These are phyloP conservation scores for Colletotrichum theobromicola DNA, from an alignment of 2,329 filamentous ascomycete species.

Conservation along the genomic window DNA sequence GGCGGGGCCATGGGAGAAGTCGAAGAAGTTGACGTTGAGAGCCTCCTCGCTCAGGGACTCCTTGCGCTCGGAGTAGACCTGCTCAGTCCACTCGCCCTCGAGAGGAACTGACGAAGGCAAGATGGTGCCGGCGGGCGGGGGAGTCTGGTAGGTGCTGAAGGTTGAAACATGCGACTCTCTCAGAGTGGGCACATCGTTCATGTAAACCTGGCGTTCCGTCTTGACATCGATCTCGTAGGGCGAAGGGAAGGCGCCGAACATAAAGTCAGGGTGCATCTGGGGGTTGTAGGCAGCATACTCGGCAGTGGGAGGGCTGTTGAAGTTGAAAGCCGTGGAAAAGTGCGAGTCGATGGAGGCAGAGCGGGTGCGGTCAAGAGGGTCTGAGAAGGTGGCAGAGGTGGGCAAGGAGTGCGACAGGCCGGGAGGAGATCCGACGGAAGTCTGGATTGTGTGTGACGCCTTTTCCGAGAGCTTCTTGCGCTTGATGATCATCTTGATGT, in stretches of 20 bases:
- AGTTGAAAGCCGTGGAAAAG: slow-evolving; percentile 74
- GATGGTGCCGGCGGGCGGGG: slow-evolving; percentile 72
- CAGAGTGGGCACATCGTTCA: slow-evolving; percentile 87
- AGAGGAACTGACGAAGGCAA: slow-evolving; percentile 64
- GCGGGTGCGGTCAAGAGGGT: slow-evolving; percentile 74
- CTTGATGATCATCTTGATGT: slow-evolving; percentile 98
- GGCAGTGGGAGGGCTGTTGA: slow-evolving; percentile 64
- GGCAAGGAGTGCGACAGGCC: slow-evolving; percentile 82
- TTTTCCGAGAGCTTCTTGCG: slow-evolving; percentile 94
- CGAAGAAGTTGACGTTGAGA: slow-evolving; percentile 81
- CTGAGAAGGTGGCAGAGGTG: slow-evolving; percentile 80
- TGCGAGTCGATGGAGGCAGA: slow-evolving; percentile 84
- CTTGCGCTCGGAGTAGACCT: slow-evolving; percentile 69
- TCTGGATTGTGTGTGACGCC: slow-evolving; percentile 62
- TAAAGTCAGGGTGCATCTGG: slow-evolving; percentile 67
- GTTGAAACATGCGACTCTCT: slow-evolving; percentile 89
- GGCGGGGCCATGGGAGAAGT: slow-evolving; percentile 74
- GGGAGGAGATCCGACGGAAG: slow-evolving; percentile 71
- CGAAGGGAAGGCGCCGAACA: slow-evolving; percentile 62
- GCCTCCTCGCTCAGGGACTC: slow-evolving; percentile 72
- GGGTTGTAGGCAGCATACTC: slow-evolving; percentile 68
- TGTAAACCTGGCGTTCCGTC: slow-evolving; percentile 91
- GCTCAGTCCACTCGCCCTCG: slow-evolving; percentile 74
- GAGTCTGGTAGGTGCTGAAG: slow-evolving; percentile 88
- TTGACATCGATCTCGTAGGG: slow-evolving; percentile 96